phyloP scores from a whole-genome alignment of 495 filamentous ascomycete species.

The Penicillium ucsense region DNA sequence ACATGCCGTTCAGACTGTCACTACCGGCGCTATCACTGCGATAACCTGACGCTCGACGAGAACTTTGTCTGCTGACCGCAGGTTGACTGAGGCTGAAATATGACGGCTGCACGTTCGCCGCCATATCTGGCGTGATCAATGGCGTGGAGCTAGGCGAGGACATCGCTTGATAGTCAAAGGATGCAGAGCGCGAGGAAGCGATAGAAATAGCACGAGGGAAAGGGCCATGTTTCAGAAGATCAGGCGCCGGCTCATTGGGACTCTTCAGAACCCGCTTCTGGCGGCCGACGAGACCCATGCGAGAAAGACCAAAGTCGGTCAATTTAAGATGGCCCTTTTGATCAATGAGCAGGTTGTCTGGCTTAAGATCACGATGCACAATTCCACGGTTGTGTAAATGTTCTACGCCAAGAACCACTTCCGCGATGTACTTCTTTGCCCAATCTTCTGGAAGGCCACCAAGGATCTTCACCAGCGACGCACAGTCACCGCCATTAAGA shows the following conservation, averaged over 20 bases:
- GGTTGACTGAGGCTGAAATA: constrained; percentile 80
- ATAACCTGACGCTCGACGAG: constrained; percentile 72
- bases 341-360: constrained; percentile 94
- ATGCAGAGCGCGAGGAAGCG: constrained; percentile 88
- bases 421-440: constrained; percentile 92
- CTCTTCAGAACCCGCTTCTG: constrained; percentile 87
- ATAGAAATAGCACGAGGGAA: constrained; percentile 79
- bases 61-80: constrained; percentile 57
- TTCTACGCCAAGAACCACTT: constrained; percentile 90
- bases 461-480: constrained; percentile 88
- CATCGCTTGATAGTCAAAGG: constrained; percentile 76
- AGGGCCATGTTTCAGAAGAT: constrained; percentile 84
- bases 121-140: constrained; percentile 73
- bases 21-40: constrained; percentile 89
- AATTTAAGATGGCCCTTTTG: constrained; percentile 94
- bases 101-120: constrained; percentile 64
- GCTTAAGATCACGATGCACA: constrained; percentile 93
- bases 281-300: constrained; percentile 93
- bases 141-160: constrained; percentile 79
- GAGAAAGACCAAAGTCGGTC: constrained; percentile 93
- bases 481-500: constrained; percentile 93
- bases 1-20: constrained; percentile 75
- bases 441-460: constrained; percentile 90
- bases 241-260: constrained; percentile 71
- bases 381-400: constrained; percentile 91